A percentile compares a stretch with the other conserved stretches of the same genome.
phyloP scores from a whole-genome alignment of 495 filamentous ascomycete genomes.

The Penicillium antarcticum region DNA sequence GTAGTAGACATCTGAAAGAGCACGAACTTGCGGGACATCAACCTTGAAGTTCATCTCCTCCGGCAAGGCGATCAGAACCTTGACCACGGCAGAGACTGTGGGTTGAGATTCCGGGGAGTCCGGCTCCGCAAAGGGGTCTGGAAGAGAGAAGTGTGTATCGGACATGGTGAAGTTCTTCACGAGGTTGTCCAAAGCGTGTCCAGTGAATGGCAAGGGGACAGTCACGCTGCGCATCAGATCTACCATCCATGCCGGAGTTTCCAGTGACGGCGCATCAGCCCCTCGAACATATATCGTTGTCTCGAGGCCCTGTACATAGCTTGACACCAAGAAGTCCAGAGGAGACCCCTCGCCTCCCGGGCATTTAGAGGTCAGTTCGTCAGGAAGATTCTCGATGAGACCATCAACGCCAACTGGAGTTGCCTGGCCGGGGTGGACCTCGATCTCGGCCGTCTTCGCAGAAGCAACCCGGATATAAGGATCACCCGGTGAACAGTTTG shows the following conservation, averaged over 20 bases:
- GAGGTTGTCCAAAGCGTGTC: constrained; percentile 71
- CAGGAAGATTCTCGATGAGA: constrained; percentile 65
- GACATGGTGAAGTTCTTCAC: constrained; percentile 82
- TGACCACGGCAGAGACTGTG: constrained; percentile 74
- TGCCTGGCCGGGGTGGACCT: constrained; percentile 60
- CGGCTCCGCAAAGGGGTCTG: constrained; percentile 71
- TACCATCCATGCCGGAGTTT: constrained; percentile 75
- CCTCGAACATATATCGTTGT: constrained; percentile 80
- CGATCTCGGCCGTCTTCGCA: constrained; percentile 62
- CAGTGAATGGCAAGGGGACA: constrained; percentile 80
- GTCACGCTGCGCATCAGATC: constrained; percentile 78
- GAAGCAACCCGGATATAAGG: constrained; percentile 69
- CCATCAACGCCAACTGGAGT: constrained; percentile 67
- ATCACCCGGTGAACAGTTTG: constrained; percentile 63
- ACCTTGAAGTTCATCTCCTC: constrained; percentile 81
- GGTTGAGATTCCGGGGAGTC: constrained; percentile 71
- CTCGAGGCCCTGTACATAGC: constrained; percentile 74
- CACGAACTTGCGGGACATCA: constrained; percentile 69
- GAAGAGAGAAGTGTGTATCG: constrained; percentile 79
- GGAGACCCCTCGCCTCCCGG: constrained; percentile 75
- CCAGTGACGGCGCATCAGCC: constrained; percentile 56
- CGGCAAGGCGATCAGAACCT: constrained; percentile 72
- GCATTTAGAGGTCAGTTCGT: constrained; percentile 64
- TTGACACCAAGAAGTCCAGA: constrained; percentile 75
- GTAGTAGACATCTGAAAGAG: constrained; percentile 77